Evolutionary conservation across 2,329 filamentous ascomycete genomes (phyloP).

Genomic region (Trichophyton verrucosum): DNA sequence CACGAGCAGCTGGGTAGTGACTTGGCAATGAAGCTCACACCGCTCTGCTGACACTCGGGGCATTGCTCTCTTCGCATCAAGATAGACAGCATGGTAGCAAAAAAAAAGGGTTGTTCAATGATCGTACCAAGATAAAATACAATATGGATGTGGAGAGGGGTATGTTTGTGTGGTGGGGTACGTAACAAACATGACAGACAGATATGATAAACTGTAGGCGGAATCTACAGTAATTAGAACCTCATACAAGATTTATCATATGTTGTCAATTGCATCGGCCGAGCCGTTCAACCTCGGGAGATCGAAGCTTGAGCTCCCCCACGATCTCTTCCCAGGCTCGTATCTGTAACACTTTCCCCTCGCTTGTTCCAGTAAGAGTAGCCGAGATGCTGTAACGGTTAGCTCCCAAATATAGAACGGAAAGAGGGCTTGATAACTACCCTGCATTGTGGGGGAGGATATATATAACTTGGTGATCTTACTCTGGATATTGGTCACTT

Average conservation of each 20-base stretch:
- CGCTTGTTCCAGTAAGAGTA: constrained; percentile 6
- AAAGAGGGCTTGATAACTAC: not conserved
- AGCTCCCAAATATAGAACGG: not conserved
- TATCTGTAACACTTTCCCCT: constrained; percentile 6
- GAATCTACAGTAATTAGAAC: not conserved
- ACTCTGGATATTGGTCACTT: constrained; percentile 16
- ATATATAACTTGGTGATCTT: constrained; percentile 2
- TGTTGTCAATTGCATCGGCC: not conserved
- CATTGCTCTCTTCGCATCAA: not conserved
- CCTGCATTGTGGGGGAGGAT: not conserved
- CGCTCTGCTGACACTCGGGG: not conserved
- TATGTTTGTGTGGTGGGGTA: not conserved
- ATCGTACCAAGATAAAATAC: not conserved
- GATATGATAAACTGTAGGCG: not conserved
- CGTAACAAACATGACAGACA: not conserved
- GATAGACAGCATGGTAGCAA: no score
- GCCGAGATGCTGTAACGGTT: constrained; percentile 6
- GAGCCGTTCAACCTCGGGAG: constrained; percentile 2
- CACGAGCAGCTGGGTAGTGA: not conserved
- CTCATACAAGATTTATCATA: not conserved
- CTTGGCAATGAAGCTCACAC: not conserved
- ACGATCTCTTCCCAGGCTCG: constrained; percentile 11
- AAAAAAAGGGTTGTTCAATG: not conserved
- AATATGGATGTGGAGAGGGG: not conserved
- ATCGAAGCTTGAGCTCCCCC: constrained; percentile 7